Conservation (phyloP, 768 basidiomycete species). For the Pholiota molesta region DNA sequence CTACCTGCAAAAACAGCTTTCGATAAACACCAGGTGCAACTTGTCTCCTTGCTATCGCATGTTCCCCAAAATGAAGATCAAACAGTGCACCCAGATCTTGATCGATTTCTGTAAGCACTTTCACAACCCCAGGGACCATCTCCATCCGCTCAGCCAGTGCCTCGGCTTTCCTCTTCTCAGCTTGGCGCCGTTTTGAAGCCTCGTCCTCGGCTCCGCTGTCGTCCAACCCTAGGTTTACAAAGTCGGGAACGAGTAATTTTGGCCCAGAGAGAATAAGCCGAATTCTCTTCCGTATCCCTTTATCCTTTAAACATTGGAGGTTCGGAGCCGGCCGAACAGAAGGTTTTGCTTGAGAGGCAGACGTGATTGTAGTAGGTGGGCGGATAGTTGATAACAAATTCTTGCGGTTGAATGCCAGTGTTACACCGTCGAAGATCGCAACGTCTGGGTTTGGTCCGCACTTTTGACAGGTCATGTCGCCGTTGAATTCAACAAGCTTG, state of each 20-base stretch:
- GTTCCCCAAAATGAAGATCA: background rate
- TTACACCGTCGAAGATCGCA: conserved; percentile 32
- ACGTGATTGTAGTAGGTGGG: conserved; percentile 24
- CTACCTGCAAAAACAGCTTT: conserved; percentile 6
- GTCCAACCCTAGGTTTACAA: no score
- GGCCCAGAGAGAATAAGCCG: background rate
- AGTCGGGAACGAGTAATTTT: background rate
- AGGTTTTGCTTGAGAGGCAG: conserved; percentile 2
- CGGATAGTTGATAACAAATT: conserved; percentile 23
- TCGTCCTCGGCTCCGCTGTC: no score
- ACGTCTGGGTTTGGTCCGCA: conserved; percentile 28
- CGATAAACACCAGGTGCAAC: background rate
- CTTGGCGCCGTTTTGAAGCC: background rate
- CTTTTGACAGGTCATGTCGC: conserved; percentile 23
- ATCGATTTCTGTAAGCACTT: background rate
- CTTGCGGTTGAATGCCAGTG: conserved; percentile 29
- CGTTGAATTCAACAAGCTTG: conserved; percentile 18
- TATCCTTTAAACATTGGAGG: conserved; percentile 17
- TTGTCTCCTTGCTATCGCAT: background rate
- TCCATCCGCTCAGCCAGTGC: background rate
- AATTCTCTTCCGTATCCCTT: background rate
- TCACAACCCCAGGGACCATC: background rate
- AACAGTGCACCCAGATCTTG: background rate
- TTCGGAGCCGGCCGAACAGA: background rate
- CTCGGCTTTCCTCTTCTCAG: background rate